Evolutionary conservation across 106 monocot species (phyloP), one percentile per base, ranked within the genome.

Genomic region (Acanthochlamys bracteata): DNA sequence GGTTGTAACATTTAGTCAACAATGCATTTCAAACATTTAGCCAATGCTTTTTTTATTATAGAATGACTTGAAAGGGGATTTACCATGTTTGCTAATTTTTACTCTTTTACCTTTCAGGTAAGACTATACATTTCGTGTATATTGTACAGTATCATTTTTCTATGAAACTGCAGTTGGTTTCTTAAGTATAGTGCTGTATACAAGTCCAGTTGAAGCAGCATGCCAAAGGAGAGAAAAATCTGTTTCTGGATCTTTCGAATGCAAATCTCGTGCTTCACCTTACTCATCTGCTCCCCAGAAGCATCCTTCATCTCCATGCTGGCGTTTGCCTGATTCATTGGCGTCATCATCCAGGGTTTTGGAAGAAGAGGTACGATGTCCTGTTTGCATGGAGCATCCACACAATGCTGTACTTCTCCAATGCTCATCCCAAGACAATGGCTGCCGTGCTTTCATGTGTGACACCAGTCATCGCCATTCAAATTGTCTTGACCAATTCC

Each of bases 341-440:
- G 62, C 33, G 0, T 13, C 64, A 7, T 24, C 58, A 19, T 61
- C 66, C 42, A 70, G 69, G 55, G 82, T 88, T 25, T 62, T 74
- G 9, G 71, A 74, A 45, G 76, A 91, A 27, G 88, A 88, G 47
- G 82, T 77, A 11, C 74, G 82, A 0, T 95, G 95, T 45, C 78
- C 96, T 22, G 83, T 96, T 15, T 91, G 91, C 76, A 88, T 91
- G 90, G 96, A 96, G 26, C 84, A 91, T 26, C 96, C 96, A 8
- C 96, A 96, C 80, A 96, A 96, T 66, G 90, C 96, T 0, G 90
- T 96, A 42, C 85, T 96, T 12, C 96, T 96, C 23, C 51, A 63
- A 14, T 96, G 96, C 68, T 52, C 87, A 9, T 96, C 82, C 11
- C 57, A 66, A 12, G 75, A 84, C 24, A 90, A 85, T 53, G 95